These are phyloP conservation scores for Blumeriella jaapii DNA, from an alignment of 2,329 filamentous ascomycete genomes.

Conservation along the genomic window DNA sequence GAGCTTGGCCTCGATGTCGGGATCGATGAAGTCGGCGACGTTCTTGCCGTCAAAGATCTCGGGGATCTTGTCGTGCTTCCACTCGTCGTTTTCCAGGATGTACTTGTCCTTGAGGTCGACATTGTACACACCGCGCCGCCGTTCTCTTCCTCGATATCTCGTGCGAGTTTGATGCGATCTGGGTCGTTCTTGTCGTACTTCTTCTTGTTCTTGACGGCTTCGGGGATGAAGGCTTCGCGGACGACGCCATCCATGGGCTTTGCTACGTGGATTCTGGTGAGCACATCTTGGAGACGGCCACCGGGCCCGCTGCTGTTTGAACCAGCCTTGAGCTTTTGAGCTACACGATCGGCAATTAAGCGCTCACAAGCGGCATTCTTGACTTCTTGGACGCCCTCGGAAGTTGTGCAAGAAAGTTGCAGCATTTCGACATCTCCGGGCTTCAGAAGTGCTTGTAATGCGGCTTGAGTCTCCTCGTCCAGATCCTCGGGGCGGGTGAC, in stretches of 20 bases:
- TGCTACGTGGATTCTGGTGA: slow-evolving; percentile 94
- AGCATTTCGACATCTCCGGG: slow-evolving; percentile 85
- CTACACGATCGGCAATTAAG: slow-evolving; percentile 82
- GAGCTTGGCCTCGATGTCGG: slow-evolving; percentile 90
- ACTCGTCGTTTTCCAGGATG: slow-evolving; percentile 74
- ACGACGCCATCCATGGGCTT: slow-evolving; percentile 72
- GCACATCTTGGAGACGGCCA: slow-evolving; percentile 76
- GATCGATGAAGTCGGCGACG: slow-evolving; percentile 93
- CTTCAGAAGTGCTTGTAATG: slow-evolving; percentile 71
- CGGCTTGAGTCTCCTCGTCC: slow-evolving; percentile 62
- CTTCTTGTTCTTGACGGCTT: slow-evolving; percentile 65
- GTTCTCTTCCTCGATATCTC: slow-evolving; percentile 82
- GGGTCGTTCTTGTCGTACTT: slow-evolving; percentile 89
- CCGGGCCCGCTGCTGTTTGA: slow-evolving; percentile 69
- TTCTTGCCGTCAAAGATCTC: slow-evolving; percentile 94
- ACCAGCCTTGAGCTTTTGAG: slow-evolving; percentile 90
- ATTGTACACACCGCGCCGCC: slow-evolving; percentile 92
- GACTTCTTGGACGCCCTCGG: slow-evolving; percentile 86
- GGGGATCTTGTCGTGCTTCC: slow-evolving; percentile 93
- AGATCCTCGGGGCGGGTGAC: slow-evolving; percentile 79
- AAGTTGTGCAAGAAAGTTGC: slow-evolving; percentile 87
- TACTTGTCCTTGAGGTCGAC: slow-evolving; percentile 87
- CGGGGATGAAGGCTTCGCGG: slow-evolving; percentile 78
- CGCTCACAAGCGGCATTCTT: slow-evolving; percentile 93
- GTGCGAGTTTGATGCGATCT: slow-evolving; percentile 67